These are phyloP conservation scores for Kodamaea laetipori DNA, from an alignment of 805 yeast genomes.

Conservation along the genomic window DNA sequence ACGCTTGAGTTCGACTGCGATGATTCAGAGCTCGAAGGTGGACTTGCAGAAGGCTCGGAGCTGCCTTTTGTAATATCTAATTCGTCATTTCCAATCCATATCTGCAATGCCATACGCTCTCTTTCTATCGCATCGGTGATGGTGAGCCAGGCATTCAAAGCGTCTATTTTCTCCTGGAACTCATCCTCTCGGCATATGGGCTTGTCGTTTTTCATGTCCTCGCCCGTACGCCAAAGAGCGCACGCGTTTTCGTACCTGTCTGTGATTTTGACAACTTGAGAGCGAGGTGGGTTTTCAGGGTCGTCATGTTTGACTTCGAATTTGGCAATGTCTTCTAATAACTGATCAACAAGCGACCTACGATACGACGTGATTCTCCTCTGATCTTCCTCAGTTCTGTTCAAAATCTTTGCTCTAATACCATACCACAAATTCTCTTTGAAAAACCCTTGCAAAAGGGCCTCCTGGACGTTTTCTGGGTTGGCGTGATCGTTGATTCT, in stretches of 20 bases:
- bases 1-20: conserved; percentile 19
- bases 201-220: conserved; percentile 77
- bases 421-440: conserved; percentile 86
- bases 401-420: conserved; percentile 76
- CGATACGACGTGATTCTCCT: conserved; percentile 64
- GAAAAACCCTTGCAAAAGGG: conserved; percentile 53
- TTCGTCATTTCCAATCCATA: conserved; percentile 86
- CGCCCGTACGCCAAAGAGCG: conserved; percentile 74
- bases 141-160: conserved; percentile 81
- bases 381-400: conserved; percentile 81
- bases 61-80: conserved; percentile 57
- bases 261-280: conserved; percentile 58
- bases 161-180: conserved; percentile 68
- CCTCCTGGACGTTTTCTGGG: conserved; percentile 43
- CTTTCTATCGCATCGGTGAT: conserved; percentile 67
- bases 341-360: conserved; percentile 69
- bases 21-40: conserved; percentile 18
- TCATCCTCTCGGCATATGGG: conserved; percentile 67
- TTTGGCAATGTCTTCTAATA: conserved; percentile 66
- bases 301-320: conserved; percentile 57
- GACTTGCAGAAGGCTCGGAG: conserved; percentile 18
- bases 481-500: conserved; percentile 57
- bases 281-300: conserved; percentile 30
- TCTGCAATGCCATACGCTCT: conserved; percentile 59
- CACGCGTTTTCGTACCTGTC: conserved; percentile 67